Percentiles rank a stretch among this genome's conserved stretches.
Conservation (phyloP, 176 grass and related monocot genomes). For the Luzula sylvatica region DNA sequence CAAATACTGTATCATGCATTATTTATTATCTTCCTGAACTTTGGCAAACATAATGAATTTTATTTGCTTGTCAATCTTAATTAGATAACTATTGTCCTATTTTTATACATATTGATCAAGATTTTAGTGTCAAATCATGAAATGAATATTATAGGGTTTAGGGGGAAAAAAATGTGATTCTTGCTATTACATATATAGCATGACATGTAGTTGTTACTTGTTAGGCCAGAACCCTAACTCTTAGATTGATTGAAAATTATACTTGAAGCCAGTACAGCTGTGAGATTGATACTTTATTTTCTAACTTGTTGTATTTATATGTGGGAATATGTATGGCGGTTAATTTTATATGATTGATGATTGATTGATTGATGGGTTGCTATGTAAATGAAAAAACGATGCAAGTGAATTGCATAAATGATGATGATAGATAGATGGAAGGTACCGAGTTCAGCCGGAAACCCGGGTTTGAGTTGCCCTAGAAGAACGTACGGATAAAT, state of each 20-base stretch:
- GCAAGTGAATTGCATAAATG: slow-evolving; percentile 2
- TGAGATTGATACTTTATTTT: neutral
- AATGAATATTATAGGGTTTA: too few relatives aligned
- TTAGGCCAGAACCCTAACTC: slow-evolving; percentile 15
- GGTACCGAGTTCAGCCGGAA: slow-evolving; percentile 21
- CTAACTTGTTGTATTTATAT: too few relatives aligned
- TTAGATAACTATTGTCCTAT: neutral
- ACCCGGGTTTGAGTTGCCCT: slow-evolving; percentile 17
- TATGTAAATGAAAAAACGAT: too few relatives aligned
- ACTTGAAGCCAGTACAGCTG: neutral
- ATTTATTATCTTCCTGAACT: slow-evolving; percentile 13
- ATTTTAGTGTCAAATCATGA: slow-evolving; percentile 1
- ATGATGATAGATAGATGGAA: slow-evolving; percentile 3
- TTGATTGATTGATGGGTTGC: too few relatives aligned
- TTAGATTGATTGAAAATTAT: neutral
- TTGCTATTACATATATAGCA: too few relatives aligned
- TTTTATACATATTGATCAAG: neutral
- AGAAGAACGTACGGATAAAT: neutral
- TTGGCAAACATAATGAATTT: slow-evolving; percentile 11
- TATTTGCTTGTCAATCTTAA: slow-evolving; percentile 7
- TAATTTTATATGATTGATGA: too few relatives aligned
- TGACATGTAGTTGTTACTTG: neutral
- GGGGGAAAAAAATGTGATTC: too few relatives aligned
- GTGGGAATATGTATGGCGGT: too few relatives aligned
- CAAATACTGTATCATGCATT: neutral